Evolutionary conservation across 1,139 yeast genomes (phyloP).

Genomic region (Arxiozyma bovina): DNA sequence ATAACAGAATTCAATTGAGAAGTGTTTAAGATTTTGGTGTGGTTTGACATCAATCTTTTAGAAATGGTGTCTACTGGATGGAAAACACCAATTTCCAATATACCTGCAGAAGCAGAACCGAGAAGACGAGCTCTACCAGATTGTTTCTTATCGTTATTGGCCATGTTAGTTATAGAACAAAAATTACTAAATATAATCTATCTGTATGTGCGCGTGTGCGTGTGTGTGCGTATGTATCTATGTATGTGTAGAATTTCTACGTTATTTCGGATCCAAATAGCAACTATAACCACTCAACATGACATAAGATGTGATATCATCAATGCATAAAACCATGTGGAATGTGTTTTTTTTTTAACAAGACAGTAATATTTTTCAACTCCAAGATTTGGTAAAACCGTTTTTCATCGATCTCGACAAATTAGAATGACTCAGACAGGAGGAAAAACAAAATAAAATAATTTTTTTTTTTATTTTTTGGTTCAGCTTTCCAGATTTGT

Average conservation of each 20-base stretch:
- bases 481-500: too few species aligned
- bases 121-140: slow-evolving; percentile 83
- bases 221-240: too few species aligned
- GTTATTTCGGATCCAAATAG: neutral
- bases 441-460: too few species aligned
- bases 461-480: too few species aligned
- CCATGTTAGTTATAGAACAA: neutral
- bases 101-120: slow-evolving; percentile 97
- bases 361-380: too few species aligned
- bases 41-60: slow-evolving; percentile 94
- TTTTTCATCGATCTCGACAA: neutral
- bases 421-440: neutral
- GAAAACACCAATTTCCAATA: slow-evolving; percentile 90
- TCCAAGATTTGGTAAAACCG: too few species aligned
- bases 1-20: slow-evolving; percentile 73
- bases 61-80: slow-evolving; percentile 99
- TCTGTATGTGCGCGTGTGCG: too few species aligned
- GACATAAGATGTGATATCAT: neutral
- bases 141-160: slow-evolving; percentile 60
- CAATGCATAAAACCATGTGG: too few species aligned
- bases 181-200: too few species aligned
- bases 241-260: too few species aligned
- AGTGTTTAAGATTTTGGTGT: slow-evolving; percentile 55
- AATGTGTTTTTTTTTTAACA: too few species aligned
- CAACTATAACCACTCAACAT: neutral